Percentiles rank a stretch among this genome's conserved stretches.
phyloP scores from a whole-genome alignment of 768 basidiomycete genomes.

The Tricholoma flavovirens region DNA sequence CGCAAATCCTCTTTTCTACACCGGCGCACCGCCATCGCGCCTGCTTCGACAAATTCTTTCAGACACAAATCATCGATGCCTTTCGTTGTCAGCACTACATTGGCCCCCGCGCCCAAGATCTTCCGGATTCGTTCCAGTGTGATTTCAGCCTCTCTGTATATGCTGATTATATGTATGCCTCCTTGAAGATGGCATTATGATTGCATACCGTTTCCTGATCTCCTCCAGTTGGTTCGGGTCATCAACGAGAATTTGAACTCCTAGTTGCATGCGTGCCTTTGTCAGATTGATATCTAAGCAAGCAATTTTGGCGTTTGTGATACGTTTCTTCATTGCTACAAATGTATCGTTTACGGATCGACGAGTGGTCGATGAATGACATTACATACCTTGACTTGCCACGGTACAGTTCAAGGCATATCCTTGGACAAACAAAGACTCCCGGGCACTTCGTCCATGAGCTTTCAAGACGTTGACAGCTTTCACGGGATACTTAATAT shows the following conservation, averaged over 20 bases:
- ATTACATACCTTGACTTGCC: slow-evolving; percentile 86
- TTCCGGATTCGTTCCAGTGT: slow-evolving; percentile 93
- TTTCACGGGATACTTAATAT: slow-evolving; percentile 98
- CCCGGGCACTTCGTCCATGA: slow-evolving; percentile 91
- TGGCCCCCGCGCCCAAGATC: slow-evolving; percentile 92
- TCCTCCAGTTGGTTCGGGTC: slow-evolving; percentile 95
- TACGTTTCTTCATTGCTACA: slow-evolving; percentile 94
- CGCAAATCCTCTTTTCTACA: slow-evolving; percentile 97
- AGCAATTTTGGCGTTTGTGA: slow-evolving; percentile 92
- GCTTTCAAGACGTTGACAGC: slow-evolving; percentile 98
- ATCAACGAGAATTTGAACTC: slow-evolving; percentile 95
- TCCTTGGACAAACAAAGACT: slow-evolving; percentile 91
- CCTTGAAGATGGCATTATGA: not conserved
- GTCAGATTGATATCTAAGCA: slow-evolving; percentile 97
- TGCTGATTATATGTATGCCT: not conserved
- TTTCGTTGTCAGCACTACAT: slow-evolving; percentile 95
- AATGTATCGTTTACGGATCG: not conserved
- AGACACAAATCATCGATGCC: slow-evolving; percentile 97
- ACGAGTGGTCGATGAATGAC: not conserved
- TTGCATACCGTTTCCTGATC: slow-evolving; percentile 79
- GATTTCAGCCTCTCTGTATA: slow-evolving; percentile 86
- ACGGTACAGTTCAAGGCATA: slow-evolving; percentile 99
- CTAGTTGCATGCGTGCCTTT: slow-evolving; percentile 95
- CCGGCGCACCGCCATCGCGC: slow-evolving; percentile 96
- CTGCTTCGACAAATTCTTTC: slow-evolving; percentile 98